Percentiles rank a stretch among this genome's conserved stretches.
These are phyloP conservation scores for Annulohypoxylon truncatum DNA, from an alignment of 2,329 filamentous ascomycete genomes.

Conservation along the genomic window DNA sequence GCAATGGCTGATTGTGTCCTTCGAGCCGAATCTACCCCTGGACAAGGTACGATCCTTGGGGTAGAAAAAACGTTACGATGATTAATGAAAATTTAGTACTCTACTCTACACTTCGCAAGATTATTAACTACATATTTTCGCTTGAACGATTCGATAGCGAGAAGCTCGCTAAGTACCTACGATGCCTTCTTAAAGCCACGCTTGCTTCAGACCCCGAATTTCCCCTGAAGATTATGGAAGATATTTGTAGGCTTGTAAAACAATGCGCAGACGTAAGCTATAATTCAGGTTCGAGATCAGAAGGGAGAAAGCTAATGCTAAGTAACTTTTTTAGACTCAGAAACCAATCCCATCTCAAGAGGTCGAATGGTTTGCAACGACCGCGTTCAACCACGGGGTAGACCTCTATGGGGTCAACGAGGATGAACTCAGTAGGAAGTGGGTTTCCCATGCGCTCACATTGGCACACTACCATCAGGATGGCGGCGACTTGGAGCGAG, in stretches of 20 bases:
- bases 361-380: conserved; percentile 79
- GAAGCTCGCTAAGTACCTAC: conserved; percentile 79
- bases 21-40: conserved; percentile 61
- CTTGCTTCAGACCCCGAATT: conserved; percentile 67
- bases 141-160: conserved; percentile 65
- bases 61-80: not conserved
- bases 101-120: conserved; percentile 68
- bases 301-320: not conserved
- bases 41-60: conserved; percentile 56
- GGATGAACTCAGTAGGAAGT: conserved; percentile 65
- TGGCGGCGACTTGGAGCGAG: conserved; percentile 57
- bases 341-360: conserved; percentile 72
- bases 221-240: conserved; percentile 71
- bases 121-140: conserved; percentile 75
- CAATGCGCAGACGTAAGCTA: conserved; percentile 61
- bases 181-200: conserved; percentile 78
- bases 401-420: conserved; percentile 71
- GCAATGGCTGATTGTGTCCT: conserved; percentile 75
- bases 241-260: conserved; percentile 66
- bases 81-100: conserved; percentile 54
- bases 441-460: conserved; percentile 72
- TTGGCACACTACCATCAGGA: conserved; percentile 71
- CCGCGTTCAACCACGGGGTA: conserved; percentile 75
- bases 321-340: conserved; percentile 49
- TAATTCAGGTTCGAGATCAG: not conserved